Evolutionary conservation across 2,329 filamentous ascomycete species (phyloP), one percentile per base, ranked within the genome.

Genomic region (Beauveria sp.): DNA sequence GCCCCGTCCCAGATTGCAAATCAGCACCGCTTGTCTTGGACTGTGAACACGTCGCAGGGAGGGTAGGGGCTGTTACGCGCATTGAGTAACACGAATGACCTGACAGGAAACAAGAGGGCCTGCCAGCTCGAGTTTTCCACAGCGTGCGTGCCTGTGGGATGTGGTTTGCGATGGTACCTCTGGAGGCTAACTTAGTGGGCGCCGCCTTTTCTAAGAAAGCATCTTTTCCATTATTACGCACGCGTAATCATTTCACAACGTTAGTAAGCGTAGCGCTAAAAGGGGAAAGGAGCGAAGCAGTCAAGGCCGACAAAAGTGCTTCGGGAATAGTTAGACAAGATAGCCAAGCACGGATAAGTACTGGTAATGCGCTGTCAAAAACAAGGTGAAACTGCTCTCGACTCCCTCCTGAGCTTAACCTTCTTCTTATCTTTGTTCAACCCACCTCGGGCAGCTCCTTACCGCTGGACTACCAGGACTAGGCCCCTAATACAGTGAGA

Each of bases 31-130:
- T 12, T 57, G 54, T 48, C 55, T 49, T 42, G 31, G 28, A 24
- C 22, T 38, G n/a, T 57, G 34, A 20, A 10, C 43, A 48, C 28
- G 54, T 48, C 12, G 43, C 54, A 38, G 31, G 43, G 28, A 12
- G 55, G 45, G 14, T 22, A 14, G 34, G 34, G 34, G 20, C n/a
- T 51, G 12, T 59, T 59, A 42, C 46, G 46, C 31, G 34, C 10
- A 18, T 59, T 59, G 49, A 24, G 56, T 51, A 51, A 59, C 56
- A 26, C 56, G 46, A 59, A 59, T 50, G 45, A 26, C 42, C 46
- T 50, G 46, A 59, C 46, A 59, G 46, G 24, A 26, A 38, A 26
- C n/a, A 40, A 16, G 53, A 45, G 6, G 45, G n/a, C 55, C 55
- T 24, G 45, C 55, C 55, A 28, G 20, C 20, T 12, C n/a, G 24